Conservation (phyloP, 208 protist species). For the Crithidia expoeki region DNA sequence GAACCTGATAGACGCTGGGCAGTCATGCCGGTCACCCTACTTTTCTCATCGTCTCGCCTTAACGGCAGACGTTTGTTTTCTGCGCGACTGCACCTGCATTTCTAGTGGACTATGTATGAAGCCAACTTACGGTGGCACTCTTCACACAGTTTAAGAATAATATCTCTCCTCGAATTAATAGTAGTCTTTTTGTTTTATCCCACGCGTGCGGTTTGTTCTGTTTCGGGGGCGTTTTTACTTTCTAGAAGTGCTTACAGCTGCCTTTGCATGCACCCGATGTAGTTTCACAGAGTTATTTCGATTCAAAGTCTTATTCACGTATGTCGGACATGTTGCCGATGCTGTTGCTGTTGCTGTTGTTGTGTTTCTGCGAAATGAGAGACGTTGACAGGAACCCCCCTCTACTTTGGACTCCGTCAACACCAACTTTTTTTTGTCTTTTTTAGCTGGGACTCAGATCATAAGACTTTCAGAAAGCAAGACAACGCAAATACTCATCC, state of each 20-base stretch:
- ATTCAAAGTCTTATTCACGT: neutral
- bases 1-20: too few species aligned
- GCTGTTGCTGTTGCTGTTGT: conserved; percentile 17
- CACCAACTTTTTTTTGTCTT: too few species aligned
- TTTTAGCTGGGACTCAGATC: too few species aligned
- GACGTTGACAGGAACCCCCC: too few species aligned
- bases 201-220: neutral
- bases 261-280: too few species aligned
- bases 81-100: neutral
- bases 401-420: too few species aligned
- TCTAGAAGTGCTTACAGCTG: neutral
- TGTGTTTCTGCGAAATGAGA: too few species aligned
- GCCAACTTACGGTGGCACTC: neutral
- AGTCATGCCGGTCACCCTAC: too few species aligned
- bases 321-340: neutral
- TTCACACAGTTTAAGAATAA: neutral
- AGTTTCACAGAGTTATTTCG: conserved; percentile 14
- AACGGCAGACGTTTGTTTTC: neutral
- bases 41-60: neutral
- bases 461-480: too few species aligned
- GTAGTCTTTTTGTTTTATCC: neutral
- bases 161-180: neutral
- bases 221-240: neutral
- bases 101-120: neutral
- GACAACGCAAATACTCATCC: too few species aligned